Evolutionary conservation across 305 asterid genomes (phyloP), one percentile per base, ranked within the genome.

Genomic region (Solanum hybrid): DNA sequence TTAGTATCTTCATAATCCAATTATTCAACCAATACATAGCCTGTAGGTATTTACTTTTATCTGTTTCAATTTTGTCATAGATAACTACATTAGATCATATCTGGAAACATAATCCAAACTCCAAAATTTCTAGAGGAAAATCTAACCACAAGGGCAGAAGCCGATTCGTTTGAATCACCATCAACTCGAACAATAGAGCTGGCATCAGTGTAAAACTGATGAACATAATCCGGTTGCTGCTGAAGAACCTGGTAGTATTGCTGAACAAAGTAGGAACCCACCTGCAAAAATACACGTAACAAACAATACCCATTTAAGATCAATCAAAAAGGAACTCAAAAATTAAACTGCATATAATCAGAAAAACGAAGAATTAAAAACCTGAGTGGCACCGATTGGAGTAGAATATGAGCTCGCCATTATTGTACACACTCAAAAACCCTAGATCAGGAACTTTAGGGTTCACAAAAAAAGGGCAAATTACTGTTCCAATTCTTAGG

Each of bases 181-280:
- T 94, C 94, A 13, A 93, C 94, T 66, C 92, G 87, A 4, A 90
- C 84, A 93, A 93, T 91, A 11, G 95, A 91, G 91, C 99, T 96
- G 1, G 98, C 91, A 36, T 94, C 98, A 14, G 92, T 93, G 91
- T 97, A 97, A 92, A 97, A 97, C 92, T 93, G 99, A 92, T 94
- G 95, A 89, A 95, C 92, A 78, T 38, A 90, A 36, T 94, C 96
- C 78, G 96, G 95, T 72, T 94, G 95, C 92, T 94, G 94, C 76
- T 93, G 96, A 90, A 96, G 96, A 88, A 95, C 93, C 89, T 93
- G 95, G 86, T 97, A 97, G 72, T 96, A 97, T 86, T 95, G 98
- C 91, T 93, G 94, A 86, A 95, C 98, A 93, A 97, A 96, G 90
- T 94, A 95, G 17, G 98, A 93, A 75, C 99, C 99, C 40, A 97